Percentiles rank a stretch among this genome's conserved stretches.
These are phyloP conservation scores for Scleroderma citrinum DNA, from an alignment of 768 basidiomycete species.

Conservation along the genomic window DNA sequence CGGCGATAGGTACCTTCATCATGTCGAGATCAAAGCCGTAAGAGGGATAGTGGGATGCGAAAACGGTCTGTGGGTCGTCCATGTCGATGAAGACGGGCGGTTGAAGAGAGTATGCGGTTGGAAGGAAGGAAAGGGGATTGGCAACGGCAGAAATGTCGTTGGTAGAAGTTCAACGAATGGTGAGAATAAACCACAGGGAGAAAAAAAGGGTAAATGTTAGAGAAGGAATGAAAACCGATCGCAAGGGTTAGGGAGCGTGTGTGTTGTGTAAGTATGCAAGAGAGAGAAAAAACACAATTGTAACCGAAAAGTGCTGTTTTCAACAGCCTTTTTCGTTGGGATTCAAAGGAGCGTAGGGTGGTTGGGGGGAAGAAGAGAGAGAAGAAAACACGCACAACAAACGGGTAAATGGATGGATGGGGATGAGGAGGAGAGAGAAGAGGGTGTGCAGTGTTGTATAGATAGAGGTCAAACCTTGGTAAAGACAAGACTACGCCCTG, in stretches of 20 bases:
- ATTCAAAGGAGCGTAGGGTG: slow-evolving; percentile 28
- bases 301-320: slow-evolving; percentile 22
- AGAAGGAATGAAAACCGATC: slow-evolving; percentile 41
- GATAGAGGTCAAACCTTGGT: slow-evolving; percentile 31
- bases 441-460: slow-evolving; percentile 34
- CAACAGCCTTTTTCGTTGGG: slow-evolving; percentile 15
- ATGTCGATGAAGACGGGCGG: slow-evolving; percentile 36
- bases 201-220: slow-evolving; percentile 48
- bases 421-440: slow-evolving; percentile 8
- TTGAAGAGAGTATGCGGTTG: slow-evolving; percentile 21
- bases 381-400: slow-evolving; percentile 39
- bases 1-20: slow-evolving; percentile 65
- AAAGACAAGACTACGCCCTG: slow-evolving; percentile 28
- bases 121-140: slow-evolving; percentile 40
- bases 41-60: slow-evolving; percentile 60
- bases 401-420: slow-evolving; percentile 20
- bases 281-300: slow-evolving; percentile 13
- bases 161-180: slow-evolving; percentile 32
- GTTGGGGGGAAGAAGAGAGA: slow-evolving; percentile 11
- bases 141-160: slow-evolving; percentile 44
- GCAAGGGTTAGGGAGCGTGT: slow-evolving; percentile 43
- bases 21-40: slow-evolving; percentile 84
- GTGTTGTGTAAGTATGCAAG: slow-evolving; percentile 31
- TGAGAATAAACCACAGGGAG: slow-evolving; percentile 27
- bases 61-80: slow-evolving; percentile 73